Percentiles rank a stretch among this genome's conserved stretches.
Evolutionary conservation across 2,329 filamentous ascomycete genomes (phyloP).

Genomic region (Periconia sp.): DNA sequence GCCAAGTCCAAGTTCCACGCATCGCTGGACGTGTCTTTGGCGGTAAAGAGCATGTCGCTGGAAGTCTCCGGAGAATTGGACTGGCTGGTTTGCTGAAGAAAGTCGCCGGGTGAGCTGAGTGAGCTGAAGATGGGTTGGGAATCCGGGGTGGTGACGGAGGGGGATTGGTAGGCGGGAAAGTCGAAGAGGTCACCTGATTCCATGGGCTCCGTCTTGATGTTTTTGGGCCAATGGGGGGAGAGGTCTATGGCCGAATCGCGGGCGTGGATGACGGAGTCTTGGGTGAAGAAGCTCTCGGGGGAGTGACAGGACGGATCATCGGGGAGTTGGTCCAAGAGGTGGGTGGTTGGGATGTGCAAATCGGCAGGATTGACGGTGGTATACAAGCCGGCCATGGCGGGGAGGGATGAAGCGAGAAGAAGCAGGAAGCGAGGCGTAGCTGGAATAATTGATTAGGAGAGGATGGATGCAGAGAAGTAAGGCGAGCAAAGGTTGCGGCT

Average conservation of each 20-base stretch:
- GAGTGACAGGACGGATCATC: background rate
- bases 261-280: background rate
- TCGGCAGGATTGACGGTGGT: slow-evolving; percentile 13
- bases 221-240: slow-evolving; percentile 1
- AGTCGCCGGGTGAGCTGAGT: slow-evolving; percentile 35
- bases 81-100: slow-evolving; percentile 29
- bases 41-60: slow-evolving; percentile 17
- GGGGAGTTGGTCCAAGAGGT: background rate
- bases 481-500: background rate
- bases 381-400: background rate
- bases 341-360: slow-evolving; percentile 1
- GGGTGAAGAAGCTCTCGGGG: background rate
- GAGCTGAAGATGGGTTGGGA: slow-evolving; percentile 29
- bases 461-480: background rate
- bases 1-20: slow-evolving; percentile 5
- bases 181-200: slow-evolving; percentile 15
- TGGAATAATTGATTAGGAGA: background rate
- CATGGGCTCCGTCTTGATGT: slow-evolving; percentile 7
- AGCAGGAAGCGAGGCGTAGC: too few relatives aligned
- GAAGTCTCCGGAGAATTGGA: slow-evolving; percentile 32
- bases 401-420: background rate
- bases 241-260: slow-evolving; percentile 17
- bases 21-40: slow-evolving; percentile 11
- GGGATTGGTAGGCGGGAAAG: slow-evolving; percentile 20
- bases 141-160: slow-evolving; percentile 21